Evolutionary conservation across 108 stramenopile species (phyloP).

Genomic region (Skeletonema potamos): DNA sequence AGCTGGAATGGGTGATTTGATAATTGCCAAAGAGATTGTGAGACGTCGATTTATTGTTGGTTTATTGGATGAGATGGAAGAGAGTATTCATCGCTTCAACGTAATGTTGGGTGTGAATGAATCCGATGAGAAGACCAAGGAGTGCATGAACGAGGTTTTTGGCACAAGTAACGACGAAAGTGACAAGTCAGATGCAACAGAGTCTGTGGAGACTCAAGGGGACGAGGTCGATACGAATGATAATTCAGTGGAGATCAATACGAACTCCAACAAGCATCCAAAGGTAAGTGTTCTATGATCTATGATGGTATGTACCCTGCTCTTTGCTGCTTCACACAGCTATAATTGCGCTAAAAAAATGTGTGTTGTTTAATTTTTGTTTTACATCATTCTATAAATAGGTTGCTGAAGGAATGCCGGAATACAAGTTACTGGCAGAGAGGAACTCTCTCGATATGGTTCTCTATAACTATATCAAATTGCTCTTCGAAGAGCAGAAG

Average conservation of each 20-base stretch:
- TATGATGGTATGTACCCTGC: too few species aligned
- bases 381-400: background rate
- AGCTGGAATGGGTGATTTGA: slow-evolving; percentile 19
- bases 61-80: slow-evolving; percentile 42
- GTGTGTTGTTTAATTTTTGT: background rate
- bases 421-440: slow-evolving; percentile 33
- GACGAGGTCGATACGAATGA: slow-evolving; percentile 6
- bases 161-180: slow-evolving; percentile 8
- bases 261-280: slow-evolving; percentile 46
- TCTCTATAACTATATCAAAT: slow-evolving; percentile 22
- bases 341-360: background rate
- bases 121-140: slow-evolving; percentile 2
- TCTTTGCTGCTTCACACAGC: background rate
- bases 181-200: background rate
- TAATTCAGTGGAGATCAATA: slow-evolving; percentile 13
- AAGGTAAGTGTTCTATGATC: slow-evolving; percentile 27
- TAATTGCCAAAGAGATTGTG: slow-evolving; percentile 47
- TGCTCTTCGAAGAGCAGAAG: slow-evolving; percentile 26
- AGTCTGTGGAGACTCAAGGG: background rate
- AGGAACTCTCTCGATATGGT: slow-evolving; percentile 36
- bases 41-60: slow-evolving; percentile 47
- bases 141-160: slow-evolving; percentile 31
- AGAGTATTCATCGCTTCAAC: slow-evolving; percentile 40
- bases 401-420: slow-evolving; percentile 34
- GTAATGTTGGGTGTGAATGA: slow-evolving; percentile 25